These are phyloP conservation scores for Alternaria triticina DNA, from an alignment of 2,329 filamentous ascomycete genomes.

Conservation along the genomic window DNA sequence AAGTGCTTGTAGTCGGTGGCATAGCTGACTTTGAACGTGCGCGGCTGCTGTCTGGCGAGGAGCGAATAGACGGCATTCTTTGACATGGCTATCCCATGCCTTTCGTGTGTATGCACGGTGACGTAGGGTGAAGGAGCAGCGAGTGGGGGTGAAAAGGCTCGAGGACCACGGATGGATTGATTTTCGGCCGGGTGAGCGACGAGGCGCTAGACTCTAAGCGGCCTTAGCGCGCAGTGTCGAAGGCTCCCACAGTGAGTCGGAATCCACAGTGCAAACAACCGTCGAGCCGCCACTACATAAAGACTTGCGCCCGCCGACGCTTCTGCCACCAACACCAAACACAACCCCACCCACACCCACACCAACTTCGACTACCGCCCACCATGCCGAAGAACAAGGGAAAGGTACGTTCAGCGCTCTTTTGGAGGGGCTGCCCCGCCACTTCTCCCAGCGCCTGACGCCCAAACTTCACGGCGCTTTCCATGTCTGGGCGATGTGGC, in stretches of 20 bases:
- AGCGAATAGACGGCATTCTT: constrained; percentile 10
- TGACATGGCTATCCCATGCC: constrained; percentile 18
- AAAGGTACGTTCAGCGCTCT: constrained; percentile 70
- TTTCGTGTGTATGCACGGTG: constrained; percentile 7
- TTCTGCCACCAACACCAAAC: constrained; percentile 3
- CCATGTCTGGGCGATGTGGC: background rate
- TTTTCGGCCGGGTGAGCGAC: constrained; percentile 6
- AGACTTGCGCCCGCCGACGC: constrained; percentile 10
- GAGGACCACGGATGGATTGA: background rate
- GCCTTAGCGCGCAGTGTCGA: constrained; percentile 19
- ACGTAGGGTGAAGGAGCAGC: background rate
- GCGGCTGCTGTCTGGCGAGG: constrained; percentile 20
- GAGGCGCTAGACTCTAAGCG: constrained; percentile 2
- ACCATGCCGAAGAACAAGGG: constrained; percentile 99
- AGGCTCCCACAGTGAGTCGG: constrained; percentile 22
- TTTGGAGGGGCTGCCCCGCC: constrained; percentile 29
- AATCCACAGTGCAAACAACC: constrained; percentile 19
- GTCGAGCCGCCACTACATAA: constrained; percentile 19
- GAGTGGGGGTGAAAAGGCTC: background rate
- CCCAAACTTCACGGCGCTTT: constrained; percentile 19
- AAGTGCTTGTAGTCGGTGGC: constrained; percentile 31
- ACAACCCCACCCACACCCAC: constrained; percentile 7
- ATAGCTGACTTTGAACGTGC: constrained; percentile 33
- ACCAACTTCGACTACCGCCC: constrained; percentile 29
- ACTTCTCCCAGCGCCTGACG: constrained; percentile 15